Conservation (phyloP, 106 monocot species). For the Phalaenopsis aphrodite region DNA sequence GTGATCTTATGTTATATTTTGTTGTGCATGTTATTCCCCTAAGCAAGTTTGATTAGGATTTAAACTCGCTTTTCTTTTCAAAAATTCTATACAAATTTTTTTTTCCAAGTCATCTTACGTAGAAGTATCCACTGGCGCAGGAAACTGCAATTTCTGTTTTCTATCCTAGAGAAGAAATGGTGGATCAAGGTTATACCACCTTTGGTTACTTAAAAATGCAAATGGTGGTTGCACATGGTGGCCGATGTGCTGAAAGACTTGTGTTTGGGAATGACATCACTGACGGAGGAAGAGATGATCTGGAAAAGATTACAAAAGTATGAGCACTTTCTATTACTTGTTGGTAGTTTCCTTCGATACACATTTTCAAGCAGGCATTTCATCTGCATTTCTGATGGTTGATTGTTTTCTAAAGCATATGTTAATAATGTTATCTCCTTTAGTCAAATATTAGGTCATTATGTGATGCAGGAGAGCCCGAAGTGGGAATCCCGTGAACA, state of each 20-base stretch:
- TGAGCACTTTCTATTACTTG: constrained; percentile 2
- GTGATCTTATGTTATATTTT: neutral
- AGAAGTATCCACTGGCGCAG: constrained; percentile 14
- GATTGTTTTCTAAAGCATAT: neutral
- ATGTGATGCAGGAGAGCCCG: neutral
- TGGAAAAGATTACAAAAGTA: constrained; percentile 84
- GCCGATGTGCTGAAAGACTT: constrained; percentile 75
- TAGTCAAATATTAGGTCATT: neutral
- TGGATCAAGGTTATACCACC: constrained; percentile 83
- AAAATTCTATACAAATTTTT: neutral
- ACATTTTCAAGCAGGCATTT: neutral
- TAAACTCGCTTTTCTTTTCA: neutral
- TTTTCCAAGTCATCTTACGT: neutral
- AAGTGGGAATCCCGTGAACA: no score
- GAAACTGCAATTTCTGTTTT: constrained; percentile 89
- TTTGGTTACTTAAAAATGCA: constrained; percentile 96
- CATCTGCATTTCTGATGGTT: neutral
- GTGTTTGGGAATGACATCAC: constrained; percentile 78
- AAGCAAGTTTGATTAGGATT: neutral
- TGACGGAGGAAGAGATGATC: constrained; percentile 80
- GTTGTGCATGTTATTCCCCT: neutral
- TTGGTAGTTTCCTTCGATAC: neutral
- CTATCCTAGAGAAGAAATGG: constrained; percentile 78
- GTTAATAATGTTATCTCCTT: neutral
- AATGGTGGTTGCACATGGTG: constrained; percentile 95